phyloP scores from a whole-genome alignment of 2,329 filamentous ascomycete species.

The Clarireedia monteithiana region DNA sequence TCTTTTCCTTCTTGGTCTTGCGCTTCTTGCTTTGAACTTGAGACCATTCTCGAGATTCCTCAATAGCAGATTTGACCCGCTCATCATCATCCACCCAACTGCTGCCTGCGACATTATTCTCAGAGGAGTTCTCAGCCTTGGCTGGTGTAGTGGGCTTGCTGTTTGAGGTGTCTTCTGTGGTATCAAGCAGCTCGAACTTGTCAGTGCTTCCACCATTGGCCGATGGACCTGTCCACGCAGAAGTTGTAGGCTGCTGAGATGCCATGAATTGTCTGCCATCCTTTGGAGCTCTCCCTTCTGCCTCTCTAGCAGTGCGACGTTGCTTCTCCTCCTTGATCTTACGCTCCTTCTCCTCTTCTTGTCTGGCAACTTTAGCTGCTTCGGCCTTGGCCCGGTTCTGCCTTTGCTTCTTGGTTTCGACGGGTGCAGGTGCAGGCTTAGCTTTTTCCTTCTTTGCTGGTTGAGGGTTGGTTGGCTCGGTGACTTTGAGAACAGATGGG shows the following conservation, averaged over 20 bases:
- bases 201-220: slow-evolving; percentile 25
- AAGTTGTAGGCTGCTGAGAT: slow-evolving; percentile 35
- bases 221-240: slow-evolving; percentile 35
- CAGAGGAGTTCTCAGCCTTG: slow-evolving; percentile 18
- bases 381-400: slow-evolving; percentile 88
- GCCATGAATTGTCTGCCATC: slow-evolving; percentile 61
- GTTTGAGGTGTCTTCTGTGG: slow-evolving; percentile 37
- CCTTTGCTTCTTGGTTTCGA: slow-evolving; percentile 89
- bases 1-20: slow-evolving; percentile 18
- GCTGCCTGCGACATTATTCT: slow-evolving; percentile 17
- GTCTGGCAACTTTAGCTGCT: slow-evolving; percentile 63
- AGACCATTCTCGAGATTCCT: slow-evolving; percentile 48
- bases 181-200: slow-evolving; percentile 47
- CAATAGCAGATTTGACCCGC: slow-evolving; percentile 48
- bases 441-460: slow-evolving; percentile 56
- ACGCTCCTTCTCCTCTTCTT: slow-evolving; percentile 72
- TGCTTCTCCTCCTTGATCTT: slow-evolving; percentile 74
- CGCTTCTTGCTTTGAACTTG: slow-evolving; percentile 41
- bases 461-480: slow-evolving; percentile 50
- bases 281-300: slow-evolving; percentile 75
- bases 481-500: slow-evolving; percentile 72
- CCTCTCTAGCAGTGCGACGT: slow-evolving; percentile 70
- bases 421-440: slow-evolving; percentile 49
- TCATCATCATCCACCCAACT: slow-evolving; percentile 47
- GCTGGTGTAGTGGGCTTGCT: slow-evolving; percentile 27